Percentiles rank a stretch among this genome's conserved stretches.
Evolutionary conservation across 352 stramenopile species (phyloP).

Genomic region (Paralagenidium karlingii): DNA sequence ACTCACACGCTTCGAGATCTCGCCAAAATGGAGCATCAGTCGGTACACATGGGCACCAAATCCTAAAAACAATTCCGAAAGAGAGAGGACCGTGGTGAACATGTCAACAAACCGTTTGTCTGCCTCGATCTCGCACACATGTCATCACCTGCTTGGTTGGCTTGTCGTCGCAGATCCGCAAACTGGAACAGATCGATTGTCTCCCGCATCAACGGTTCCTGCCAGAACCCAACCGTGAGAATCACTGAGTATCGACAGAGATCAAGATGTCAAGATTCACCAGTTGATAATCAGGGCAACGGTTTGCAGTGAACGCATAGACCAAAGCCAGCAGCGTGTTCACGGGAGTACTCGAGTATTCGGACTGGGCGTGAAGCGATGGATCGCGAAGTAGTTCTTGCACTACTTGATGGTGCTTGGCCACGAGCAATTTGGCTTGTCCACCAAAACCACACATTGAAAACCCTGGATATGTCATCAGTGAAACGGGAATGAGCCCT

Average conservation of each 20-base stretch:
- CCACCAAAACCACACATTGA: background rate
- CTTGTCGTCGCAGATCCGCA: slow-evolving; percentile 17
- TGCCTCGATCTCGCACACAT: no score
- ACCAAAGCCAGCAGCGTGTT: slow-evolving; percentile 52
- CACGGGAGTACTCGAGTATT: slow-evolving; percentile 30
- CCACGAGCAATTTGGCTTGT: slow-evolving; percentile 34
- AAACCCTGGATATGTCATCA: background rate
- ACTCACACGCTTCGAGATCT: slow-evolving; percentile 41
- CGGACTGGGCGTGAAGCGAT: slow-evolving; percentile 21
- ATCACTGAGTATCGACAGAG: background rate
- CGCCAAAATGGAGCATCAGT: slow-evolving; percentile 32
- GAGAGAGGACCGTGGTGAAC: no score
- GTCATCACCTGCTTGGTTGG: slow-evolving; percentile 29
- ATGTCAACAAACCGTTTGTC: no score
- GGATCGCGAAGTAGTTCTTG: slow-evolving; percentile 19
- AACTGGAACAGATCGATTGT: slow-evolving; percentile 38
- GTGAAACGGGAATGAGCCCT: background rate
- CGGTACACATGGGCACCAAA: slow-evolving; percentile 48
- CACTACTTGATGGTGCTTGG: slow-evolving; percentile 33
- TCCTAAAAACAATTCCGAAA: slow-evolving; percentile 12
- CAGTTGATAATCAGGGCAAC: slow-evolving; percentile 44
- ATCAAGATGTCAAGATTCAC: slow-evolving; percentile 10
- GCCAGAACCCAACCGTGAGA: background rate
- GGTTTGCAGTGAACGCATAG: slow-evolving; percentile 39
- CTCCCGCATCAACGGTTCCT: slow-evolving; percentile 50